phyloP scores from a whole-genome alignment of 2,329 filamentous ascomycete species.

The Xylariales sp. region DNA sequence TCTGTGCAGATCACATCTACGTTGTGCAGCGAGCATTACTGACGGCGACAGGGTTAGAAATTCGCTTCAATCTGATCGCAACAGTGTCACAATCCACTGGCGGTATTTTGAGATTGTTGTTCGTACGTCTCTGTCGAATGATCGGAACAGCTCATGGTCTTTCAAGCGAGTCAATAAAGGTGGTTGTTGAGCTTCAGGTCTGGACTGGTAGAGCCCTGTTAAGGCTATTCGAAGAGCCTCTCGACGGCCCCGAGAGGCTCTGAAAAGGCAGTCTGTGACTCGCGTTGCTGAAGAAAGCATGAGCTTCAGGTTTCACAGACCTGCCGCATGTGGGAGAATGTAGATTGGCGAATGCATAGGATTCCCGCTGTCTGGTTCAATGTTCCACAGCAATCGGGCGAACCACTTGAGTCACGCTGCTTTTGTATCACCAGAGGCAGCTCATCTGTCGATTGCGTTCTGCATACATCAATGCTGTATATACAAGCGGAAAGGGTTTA shows the following conservation, averaged over 20 bases:
- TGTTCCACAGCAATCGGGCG: conserved; percentile 26
- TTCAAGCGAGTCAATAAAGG: too few relatives aligned
- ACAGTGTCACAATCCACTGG: too few relatives aligned
- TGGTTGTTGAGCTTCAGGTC: too few relatives aligned
- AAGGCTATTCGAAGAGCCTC: too few relatives aligned
- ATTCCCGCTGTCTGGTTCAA: conserved; percentile 18
- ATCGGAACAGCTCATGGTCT: too few relatives aligned
- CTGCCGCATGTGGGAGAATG: conserved; percentile 6
- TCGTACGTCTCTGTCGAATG: too few relatives aligned
- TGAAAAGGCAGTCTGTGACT: too few relatives aligned
- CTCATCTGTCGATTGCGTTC: conserved; percentile 19
- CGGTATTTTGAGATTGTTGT: too few relatives aligned
- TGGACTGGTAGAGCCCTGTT: too few relatives aligned
- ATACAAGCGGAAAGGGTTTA: conserved; percentile 16
- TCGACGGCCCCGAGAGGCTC: too few relatives aligned
- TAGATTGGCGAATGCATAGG: conserved; percentile 24
- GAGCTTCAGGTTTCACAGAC: too few relatives aligned
- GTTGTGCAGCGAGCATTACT: background rate
- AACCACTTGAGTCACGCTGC: conserved; percentile 16
- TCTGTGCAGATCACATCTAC: background rate
- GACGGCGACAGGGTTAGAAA: background rate
- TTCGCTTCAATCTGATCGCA: background rate
- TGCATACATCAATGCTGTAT: conserved; percentile 16
- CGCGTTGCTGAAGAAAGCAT: too few relatives aligned
- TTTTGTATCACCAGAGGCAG: conserved; percentile 19